Evolutionary conservation across 2,329 filamentous ascomycete species (phyloP).

Genomic region (Colletotrichum camelliae): DNA sequence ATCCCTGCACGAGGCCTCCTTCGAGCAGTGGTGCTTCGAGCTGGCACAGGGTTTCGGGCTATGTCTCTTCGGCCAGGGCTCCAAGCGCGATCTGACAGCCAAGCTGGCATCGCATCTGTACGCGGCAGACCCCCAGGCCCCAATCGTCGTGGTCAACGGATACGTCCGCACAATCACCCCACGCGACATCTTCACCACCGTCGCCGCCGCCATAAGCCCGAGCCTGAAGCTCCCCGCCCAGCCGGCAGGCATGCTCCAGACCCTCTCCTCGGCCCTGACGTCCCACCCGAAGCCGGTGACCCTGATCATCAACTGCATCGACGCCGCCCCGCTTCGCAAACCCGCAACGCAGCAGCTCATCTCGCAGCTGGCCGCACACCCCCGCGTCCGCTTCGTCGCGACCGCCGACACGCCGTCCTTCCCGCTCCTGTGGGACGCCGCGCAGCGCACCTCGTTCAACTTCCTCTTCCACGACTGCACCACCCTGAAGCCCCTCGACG

Average conservation of each 20-base stretch:
- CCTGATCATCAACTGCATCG: conserved; percentile 85
- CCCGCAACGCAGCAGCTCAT: conserved; percentile 73
- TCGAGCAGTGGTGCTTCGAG: conserved; percentile 93
- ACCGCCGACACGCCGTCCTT: conserved; percentile 91
- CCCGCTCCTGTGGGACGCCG: conserved; percentile 86
- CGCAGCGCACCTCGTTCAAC: conserved; percentile 80
- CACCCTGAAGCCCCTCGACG: conserved; percentile 77
- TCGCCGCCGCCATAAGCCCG: conserved; percentile 68
- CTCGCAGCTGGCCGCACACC: conserved; percentile 76
- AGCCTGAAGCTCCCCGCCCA: conserved; percentile 60
- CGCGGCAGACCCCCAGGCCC: conserved; percentile 50
- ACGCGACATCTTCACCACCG: conserved; percentile 71
- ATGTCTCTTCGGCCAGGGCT: conserved; percentile 92
- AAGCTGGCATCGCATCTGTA: conserved; percentile 77
- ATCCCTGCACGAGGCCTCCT: conserved; percentile 78
- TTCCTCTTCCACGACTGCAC: conserved; percentile 95
- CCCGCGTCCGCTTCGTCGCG: conserved; percentile 73
- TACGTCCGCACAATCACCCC: conserved; percentile 72
- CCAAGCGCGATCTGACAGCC: conserved; percentile 78
- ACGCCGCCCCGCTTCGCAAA: conserved; percentile 78
- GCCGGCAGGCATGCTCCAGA: conserved; percentile 71
- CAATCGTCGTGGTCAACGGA: conserved; percentile 86
- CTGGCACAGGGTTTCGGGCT: conserved; percentile 85
- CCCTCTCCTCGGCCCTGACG: conserved; percentile 67
- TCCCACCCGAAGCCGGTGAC: conserved; percentile 57